phyloP scores from a whole-genome alignment of 2,329 filamentous ascomycete genomes.

The Huntiella abstrusa region DNA sequence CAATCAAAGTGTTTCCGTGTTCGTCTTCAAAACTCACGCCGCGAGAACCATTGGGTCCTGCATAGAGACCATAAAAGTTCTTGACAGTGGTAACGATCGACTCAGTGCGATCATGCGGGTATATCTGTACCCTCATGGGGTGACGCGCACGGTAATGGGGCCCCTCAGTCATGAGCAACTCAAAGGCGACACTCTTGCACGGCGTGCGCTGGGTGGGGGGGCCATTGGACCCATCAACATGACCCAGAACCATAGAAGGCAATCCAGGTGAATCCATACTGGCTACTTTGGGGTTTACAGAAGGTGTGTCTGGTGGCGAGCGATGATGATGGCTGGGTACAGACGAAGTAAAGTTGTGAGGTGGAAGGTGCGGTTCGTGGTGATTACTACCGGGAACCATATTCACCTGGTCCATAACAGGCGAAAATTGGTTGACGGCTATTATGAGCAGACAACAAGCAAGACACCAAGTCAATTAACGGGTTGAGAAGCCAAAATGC shows the following conservation, averaged over 20 bases:
- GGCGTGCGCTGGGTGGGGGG: conserved; percentile 4
- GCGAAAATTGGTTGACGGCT: neutral
- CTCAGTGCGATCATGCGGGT: conserved; percentile 86
- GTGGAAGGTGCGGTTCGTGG: conserved; percentile 4
- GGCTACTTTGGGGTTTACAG: neutral
- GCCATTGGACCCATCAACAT: conserved; percentile 2
- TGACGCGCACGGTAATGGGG: conserved; percentile 54
- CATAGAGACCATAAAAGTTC: conserved; percentile 96
- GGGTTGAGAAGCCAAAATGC: no score
- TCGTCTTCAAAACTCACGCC: conserved; percentile 93
- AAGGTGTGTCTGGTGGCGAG: neutral
- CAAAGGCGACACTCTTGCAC: conserved; percentile 61
- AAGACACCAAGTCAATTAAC: no score
- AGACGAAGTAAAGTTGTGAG: conserved; percentile 5
- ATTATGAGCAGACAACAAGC: neutral
- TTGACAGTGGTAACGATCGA: conserved; percentile 97
- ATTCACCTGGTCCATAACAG: conserved; percentile 9
- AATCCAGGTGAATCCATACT: conserved; percentile 9
- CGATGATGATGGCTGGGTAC: conserved; percentile 5
- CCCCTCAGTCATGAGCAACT: conserved; percentile 44
- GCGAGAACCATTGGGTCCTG: conserved; percentile 46
- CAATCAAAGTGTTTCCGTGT: conserved; percentile 76
- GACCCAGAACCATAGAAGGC: conserved; percentile 4
- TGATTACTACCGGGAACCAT: conserved; percentile 4
- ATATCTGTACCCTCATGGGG: conserved; percentile 80